These are phyloP conservation scores for Castanospermum australe DNA, from an alignment of 306 rosid genomes.

Conservation along the genomic window DNA sequence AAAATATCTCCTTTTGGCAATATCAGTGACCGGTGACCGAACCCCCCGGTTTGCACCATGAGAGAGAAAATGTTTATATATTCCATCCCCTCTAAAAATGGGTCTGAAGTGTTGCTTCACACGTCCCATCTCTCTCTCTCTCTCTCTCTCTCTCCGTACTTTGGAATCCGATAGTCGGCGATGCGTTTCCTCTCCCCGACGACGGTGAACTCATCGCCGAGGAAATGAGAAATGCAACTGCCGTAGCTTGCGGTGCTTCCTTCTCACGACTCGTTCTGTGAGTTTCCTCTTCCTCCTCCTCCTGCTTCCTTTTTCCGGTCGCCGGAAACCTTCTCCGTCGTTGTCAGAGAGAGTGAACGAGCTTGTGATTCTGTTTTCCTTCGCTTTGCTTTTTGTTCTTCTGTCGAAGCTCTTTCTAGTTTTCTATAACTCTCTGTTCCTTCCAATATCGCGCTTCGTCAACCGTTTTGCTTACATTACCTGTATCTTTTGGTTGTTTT, in stretches of 20 bases:
- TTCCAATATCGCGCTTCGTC: slow-evolving; percentile 21
- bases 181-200: slow-evolving; percentile 34
- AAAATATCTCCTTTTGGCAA: slow-evolving; percentile 31
- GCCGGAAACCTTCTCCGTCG: slow-evolving; percentile 33
- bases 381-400: neutral
- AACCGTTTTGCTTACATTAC: slow-evolving; percentile 17
- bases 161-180: slow-evolving; percentile 47
- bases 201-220: slow-evolving; percentile 38
- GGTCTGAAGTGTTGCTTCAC: slow-evolving; percentile 57
- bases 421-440: neutral
- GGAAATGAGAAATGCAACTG: slow-evolving; percentile 23
- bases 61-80: slow-evolving; percentile 60
- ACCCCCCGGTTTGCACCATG: slow-evolving; percentile 39
- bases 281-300: neutral
- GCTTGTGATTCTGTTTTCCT: slow-evolving; percentile 2
- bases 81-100: slow-evolving; percentile 59
- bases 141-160: slow-evolving; percentile 9
- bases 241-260: neutral
- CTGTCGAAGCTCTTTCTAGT: neutral
- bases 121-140: slow-evolving; percentile 45
- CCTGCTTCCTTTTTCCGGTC: neutral
- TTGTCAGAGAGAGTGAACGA: neutral
- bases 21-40: slow-evolving; percentile 56
- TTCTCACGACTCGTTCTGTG: slow-evolving; percentile 10
- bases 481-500: neutral